Evolutionary conservation across 73 alveolate genomes (phyloP), one percentile per base, ranked within the genome.

Genomic region (Durusdinium trenchii): DNA sequence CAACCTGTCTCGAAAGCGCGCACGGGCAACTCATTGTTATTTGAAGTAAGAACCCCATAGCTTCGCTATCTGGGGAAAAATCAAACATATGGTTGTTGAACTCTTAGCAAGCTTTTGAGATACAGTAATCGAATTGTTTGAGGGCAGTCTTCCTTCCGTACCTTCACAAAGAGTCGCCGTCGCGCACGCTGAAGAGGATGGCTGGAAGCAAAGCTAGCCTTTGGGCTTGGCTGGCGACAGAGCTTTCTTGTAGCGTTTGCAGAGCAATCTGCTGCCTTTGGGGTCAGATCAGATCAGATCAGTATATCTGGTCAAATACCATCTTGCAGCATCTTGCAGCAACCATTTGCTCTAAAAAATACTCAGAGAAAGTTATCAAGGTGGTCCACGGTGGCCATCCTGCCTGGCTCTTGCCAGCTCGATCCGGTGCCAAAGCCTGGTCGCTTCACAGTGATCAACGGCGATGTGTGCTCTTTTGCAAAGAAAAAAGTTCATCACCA

Each of bases 181-280:
- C 95, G 95, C 48, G 95, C 35, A 32, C 95, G 95, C 62, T 86
- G 95, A 36, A 86, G n/a, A 16, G 95, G 95, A 40, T 86, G 95
- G 52, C 40, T 67, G 61, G 95, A 48, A n/a, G 83, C 95, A 46
- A 86, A 86, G 43, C 95, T 83, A 12, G 95, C 95, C 95, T 86
- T 7, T 36, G n/a, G 32, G 76, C 76, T 10, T 9, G 5, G 76
- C 14, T 67, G 18, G 35, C 23, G 35, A 67, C 9, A 35, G 42
- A 67, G 42, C 23, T 30, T 30, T 36, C 46, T 67, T 18, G 35
- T 30, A 32, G 18, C 3, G 18, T 1, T 60, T 23, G 73, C n/a
- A n/a, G n/a, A 67, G 42, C 23, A 67, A 67, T 36, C 46, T 67
- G 45, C 23, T 30, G 73, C 30, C 3, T 60, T 1, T 60, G 73